Base-by-base conservation (phyloP, 228 moss, liverwort and hornwort species). In the Sphagnum magellanicum region DNA sequence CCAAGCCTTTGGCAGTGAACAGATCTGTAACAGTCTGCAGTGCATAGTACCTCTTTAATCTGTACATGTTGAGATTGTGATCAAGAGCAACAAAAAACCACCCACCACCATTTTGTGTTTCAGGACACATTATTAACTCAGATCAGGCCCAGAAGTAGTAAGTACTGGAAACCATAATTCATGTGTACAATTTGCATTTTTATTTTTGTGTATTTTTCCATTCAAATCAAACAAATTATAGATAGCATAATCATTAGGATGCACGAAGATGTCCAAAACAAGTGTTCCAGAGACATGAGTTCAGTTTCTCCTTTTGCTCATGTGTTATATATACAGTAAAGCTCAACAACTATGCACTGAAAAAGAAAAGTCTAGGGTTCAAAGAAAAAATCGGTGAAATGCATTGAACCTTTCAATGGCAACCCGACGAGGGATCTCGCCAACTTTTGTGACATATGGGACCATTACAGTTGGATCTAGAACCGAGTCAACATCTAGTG, bases 391-490 rank as follows among this genome's bases (percentile, higher is more conserved):
- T 32, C 3, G 32, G 32, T 32, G 32, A 32, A 32, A 32, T 32
- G 32, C 32, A 32, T 32, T 10, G 3, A 55, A 81, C 88, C 84
- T 94, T 80, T 73, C 77, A 74, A 88, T 80, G 74, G 81, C 74
- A 13, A 86, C 83, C 51, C 81, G 79, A 55, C 74, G 76, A 16
- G 83, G 77, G 55, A 88, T 75, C n/a, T 91, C 88, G 50, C 80
- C 79, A 64, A 79, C 72, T 79, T 87, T 88, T 16, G 77, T 71
- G 51, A 77, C 66, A 72, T 73, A 81, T 1, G 86, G 82, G 13
- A 83, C 77, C 86, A 84, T 86, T 4, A 89, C 81, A 10, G 67
- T 86, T 47, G 80, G 79, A 53, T 92, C 85, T 61, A 91, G 68
- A 61, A 92, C 76, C 4, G 66, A 88, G 55, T 8, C 55, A 12